phyloP scores from a whole-genome alignment of 306 rosid species.

The Trifolium subterraneum region DNA sequence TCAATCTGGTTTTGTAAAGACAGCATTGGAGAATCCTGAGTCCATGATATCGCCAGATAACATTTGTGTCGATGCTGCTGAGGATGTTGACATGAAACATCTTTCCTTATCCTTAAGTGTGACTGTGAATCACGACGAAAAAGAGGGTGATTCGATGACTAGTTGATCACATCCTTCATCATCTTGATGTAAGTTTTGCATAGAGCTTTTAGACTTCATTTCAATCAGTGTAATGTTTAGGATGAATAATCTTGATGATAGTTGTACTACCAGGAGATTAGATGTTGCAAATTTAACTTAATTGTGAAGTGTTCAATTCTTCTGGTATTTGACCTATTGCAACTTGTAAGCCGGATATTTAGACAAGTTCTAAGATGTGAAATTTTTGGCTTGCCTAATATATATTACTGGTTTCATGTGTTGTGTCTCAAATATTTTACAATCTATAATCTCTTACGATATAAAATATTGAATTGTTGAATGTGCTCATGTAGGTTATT shows the following conservation, averaged over 20 bases:
- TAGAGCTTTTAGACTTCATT: conserved; percentile 29
- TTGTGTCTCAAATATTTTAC: no score
- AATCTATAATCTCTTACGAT: no score
- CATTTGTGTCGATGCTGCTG: conserved; percentile 39
- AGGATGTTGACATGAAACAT: conserved; percentile 45
- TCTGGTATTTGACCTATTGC: conserved; percentile 1
- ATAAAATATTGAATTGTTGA: no score
- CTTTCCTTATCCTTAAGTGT: conserved; percentile 42
- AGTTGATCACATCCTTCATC: conserved; percentile 23
- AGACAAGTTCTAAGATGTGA: not conserved
- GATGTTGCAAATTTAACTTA: conserved; percentile 31
- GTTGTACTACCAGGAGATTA: not conserved
- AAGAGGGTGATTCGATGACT: conserved; percentile 35
- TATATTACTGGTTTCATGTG: no score
- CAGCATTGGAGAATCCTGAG: conserved; percentile 41
- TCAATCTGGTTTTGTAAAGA: conserved; percentile 22
- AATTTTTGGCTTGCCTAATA: no score
- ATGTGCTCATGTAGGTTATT: no score
- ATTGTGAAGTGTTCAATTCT: conserved; percentile 15
- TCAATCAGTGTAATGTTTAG: conserved; percentile 26
- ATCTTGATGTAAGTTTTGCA: conserved; percentile 46
- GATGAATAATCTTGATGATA: conserved; percentile 16
- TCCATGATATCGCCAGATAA: conserved; percentile 44
- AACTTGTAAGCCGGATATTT: not conserved
- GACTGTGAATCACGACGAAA: conserved; percentile 44